Evolutionary conservation across 2,329 filamentous ascomycete genomes (phyloP), one percentile per base, ranked within the genome.

Genomic region (Phoma herbarum): DNA sequence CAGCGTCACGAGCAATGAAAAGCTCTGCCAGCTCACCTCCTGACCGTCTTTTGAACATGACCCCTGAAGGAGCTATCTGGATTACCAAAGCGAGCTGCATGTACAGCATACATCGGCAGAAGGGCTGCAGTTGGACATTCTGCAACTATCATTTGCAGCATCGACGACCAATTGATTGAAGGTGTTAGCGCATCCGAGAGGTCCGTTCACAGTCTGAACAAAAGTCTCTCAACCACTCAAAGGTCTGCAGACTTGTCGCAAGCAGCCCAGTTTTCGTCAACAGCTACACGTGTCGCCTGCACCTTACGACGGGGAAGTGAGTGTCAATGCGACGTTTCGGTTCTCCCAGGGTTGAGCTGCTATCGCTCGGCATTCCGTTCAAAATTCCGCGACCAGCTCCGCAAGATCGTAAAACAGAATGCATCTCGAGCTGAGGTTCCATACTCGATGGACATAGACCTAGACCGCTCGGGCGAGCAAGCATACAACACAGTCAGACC

Each of bases 1-100:
- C 39, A 59, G 26, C 50, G 44, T 52, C 49, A 59, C 56, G 45
- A 45, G 49, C 44, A 22, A 16, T 42, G 31, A 8, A 53, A 41
- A 50, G 11, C 5, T 33, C 26, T 48, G 39, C 12, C 31, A 22
- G 18, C 45, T 11, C 39, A 44, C n/a, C 16, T 47, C 31, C 22
- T 52, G 48, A 47, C 25, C 43, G 25, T 26, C 39, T 49, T 12
- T 47, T 20, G 37, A 26, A 23, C 20, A 29, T n/a, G 25, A 6
- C 25, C 9, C 22, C 29, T n/a, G 2, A 18, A n/a, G 4, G 42
- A 46, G 26, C 29, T 8, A 39, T 20, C 35, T 39, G n/a, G 35
- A 20, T 39, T n/a, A 11, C 10, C 9, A 39, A 20, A 42, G 12
- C 22, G 23, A n/a, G 14, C 14, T 25, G 41, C 4, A n/a, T 23